Evolutionary conservation across 75 land plant genomes (phyloP), one percentile per base, ranked within the genome.

Genomic region (Selaginella tamariscina): DNA sequence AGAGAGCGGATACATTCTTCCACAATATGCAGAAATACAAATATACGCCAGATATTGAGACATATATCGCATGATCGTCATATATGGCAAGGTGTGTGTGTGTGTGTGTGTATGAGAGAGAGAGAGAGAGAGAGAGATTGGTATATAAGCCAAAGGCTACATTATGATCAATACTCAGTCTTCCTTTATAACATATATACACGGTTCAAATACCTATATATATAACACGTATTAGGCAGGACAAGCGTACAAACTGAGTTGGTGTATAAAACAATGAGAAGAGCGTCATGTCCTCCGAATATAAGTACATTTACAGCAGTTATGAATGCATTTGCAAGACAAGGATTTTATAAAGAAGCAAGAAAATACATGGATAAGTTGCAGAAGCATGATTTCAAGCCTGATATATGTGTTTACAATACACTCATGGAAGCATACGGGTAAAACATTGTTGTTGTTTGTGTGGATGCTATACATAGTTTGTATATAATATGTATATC

Each of bases 371-470:
- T 91, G 75, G 91, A 87, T 65, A 78, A 83, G 64, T 31, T 91
- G 49, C 90, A 91, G 60, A 79, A 73, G 70, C 78, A 81, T 67
- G 96, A 89, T 11, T 71, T 30, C 65, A 84, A 81, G 30, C 91
- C 96, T 63, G 96, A 87, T 78, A 88, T 83, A 0, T 91, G 87
- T 70, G 77, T 76, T 28, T 91, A 87, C 68, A 91, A 91, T 77
- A 90, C 91, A 28, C 84, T 91, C 23, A 81, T 91, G 84, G 96
- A 85, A 80, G 81, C 96, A 28, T 91, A 91, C 81, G 87, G 88
- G 96, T 91, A 1, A 24, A 29, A 65, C 22, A 65, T 21, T 1
- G 8, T 8, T 70, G 62, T 1, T 56, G 2, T 32, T 13, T 39
- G 5, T 27, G 8, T 22, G 24, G 29, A 2, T 31, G 32, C 29